phyloP scores from a whole-genome alignment of 2,329 filamentous ascomycete species.

The Ceratocystis colombiana region DNA sequence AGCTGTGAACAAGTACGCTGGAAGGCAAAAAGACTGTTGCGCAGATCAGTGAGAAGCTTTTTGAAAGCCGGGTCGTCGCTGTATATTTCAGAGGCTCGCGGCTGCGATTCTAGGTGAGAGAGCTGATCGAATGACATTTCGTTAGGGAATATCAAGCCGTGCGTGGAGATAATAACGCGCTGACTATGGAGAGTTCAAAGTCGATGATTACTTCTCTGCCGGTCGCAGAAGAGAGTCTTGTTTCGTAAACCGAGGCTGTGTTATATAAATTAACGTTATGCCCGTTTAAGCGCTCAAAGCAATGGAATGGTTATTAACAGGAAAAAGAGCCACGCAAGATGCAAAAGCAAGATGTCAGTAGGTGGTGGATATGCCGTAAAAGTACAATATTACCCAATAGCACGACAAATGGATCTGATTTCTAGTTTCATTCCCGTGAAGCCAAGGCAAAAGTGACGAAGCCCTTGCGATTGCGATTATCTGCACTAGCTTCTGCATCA shows the following conservation, averaged over 20 bases:
- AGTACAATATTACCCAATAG: neutral
- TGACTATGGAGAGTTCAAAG: neutral
- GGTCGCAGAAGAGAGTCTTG: neutral
- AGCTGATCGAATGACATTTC: conserved; percentile 86
- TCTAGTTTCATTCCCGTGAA: too few relatives aligned
- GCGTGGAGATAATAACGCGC: neutral
- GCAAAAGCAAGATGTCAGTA: neutral
- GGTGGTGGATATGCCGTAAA: conserved; percentile 12
- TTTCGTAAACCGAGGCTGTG: neutral
- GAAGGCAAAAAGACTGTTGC: conserved; percentile 78
- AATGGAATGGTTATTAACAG: neutral
- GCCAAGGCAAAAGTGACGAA: neutral
- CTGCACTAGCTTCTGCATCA: neutral
- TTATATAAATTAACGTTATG: neutral
- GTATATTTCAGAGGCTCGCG: conserved; percentile 56
- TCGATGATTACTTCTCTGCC: neutral
- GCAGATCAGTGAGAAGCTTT: conserved; percentile 68
- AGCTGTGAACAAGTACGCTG: conserved; percentile 81
- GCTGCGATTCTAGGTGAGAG: conserved; percentile 68
- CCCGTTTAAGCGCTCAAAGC: neutral
- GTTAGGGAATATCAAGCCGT: neutral
- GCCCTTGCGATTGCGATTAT: neutral
- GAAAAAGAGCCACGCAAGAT: neutral
- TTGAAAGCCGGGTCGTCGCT: conserved; percentile 89
- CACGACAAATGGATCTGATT: neutral